Base-by-base conservation (phyloP, 352 stramenopile species). In the Pythium plurisporium region DNA sequence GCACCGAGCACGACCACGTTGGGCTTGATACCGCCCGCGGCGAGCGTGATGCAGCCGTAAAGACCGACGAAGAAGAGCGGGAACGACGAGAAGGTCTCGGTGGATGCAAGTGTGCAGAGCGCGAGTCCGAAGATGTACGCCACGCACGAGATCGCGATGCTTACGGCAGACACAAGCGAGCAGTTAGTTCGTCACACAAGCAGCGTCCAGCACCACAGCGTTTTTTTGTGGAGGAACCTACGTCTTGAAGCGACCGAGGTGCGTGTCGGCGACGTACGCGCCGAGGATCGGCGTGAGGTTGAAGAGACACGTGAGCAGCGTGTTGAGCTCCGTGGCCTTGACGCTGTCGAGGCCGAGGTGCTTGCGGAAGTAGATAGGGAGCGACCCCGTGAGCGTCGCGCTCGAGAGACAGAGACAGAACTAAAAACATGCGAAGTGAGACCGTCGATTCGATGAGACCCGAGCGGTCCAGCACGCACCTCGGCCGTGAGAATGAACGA, bases 401-500 rank as follows among this genome's bases (percentile, higher is more conserved):
- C 90, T 90, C 19, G 85, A 80, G 54, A 94, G 60, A n/a, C 82
- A 82, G 47, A 92, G 79, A 38, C 85, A 94, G 64, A 94, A 88
- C 74, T 85, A 68, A 42, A 26, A 19, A 31, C n/a, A n/a, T n/a
- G n/a, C n/a, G n/a, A n/a, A n/a, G n/a, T n/a, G n/a, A n/a, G n/a
- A n/a, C n/a, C n/a, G n/a, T n/a, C n/a, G n/a, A n/a, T n/a, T n/a
- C n/a, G n/a, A n/a, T 49, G 8, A 19, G 25, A 37, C 26, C 9
- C 27, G 68, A 74, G 33, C 58, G 48, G n/a, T 50, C 73, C 23
- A 25, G 44, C 42, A 64, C 70, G 12, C 51, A 84, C 74, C 65
- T 94, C 84, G 4, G 84, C 90, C 44, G 91, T 77, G 47, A 94
- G 82, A 53, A 94, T 94, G 65, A 89, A 94, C 3, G 82, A 92